Evolutionary conservation across 495 filamentous ascomycete species (phyloP).

Genomic region (Tuber borchii): DNA sequence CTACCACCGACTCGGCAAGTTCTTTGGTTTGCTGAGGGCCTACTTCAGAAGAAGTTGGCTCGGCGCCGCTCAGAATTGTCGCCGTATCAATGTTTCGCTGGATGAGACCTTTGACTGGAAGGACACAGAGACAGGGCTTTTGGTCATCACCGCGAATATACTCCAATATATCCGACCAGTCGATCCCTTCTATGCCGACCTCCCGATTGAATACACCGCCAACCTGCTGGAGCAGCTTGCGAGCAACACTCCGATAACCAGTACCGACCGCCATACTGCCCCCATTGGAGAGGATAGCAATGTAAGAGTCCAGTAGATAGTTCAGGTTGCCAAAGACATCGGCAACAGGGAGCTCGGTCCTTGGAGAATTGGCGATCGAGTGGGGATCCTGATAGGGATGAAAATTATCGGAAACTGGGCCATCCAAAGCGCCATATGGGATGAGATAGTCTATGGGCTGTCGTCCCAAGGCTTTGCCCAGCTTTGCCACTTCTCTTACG

Average conservation of each 20-base stretch:
- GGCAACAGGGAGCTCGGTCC: slow-evolving; percentile 33
- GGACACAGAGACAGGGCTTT: slow-evolving; percentile 53
- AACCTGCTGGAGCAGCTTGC: slow-evolving; percentile 81
- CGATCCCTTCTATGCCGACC: slow-evolving; percentile 77
- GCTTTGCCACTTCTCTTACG: slow-evolving; percentile 32
- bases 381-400: slow-evolving; percentile 36
- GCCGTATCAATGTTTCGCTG: slow-evolving; percentile 31
- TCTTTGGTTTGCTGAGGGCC: slow-evolving; percentile 31
- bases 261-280: slow-evolving; percentile 94
- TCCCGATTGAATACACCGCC: slow-evolving; percentile 91
- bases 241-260: slow-evolving; percentile 89
- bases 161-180: slow-evolving; percentile 95
- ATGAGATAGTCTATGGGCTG: slow-evolving; percentile 41
- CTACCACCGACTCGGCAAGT: slow-evolving; percentile 37
- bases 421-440: slow-evolving; percentile 37
- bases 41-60: slow-evolving; percentile 7
- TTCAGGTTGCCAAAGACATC: slow-evolving; percentile 49
- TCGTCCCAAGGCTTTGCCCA: slow-evolving; percentile 36
- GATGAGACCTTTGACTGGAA: slow-evolving; percentile 39
- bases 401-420: slow-evolving; percentile 38
- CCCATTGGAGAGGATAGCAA: slow-evolving; percentile 67
- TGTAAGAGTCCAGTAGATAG: slow-evolving; percentile 75
- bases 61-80: slow-evolving; percentile 23
- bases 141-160: slow-evolving; percentile 79
- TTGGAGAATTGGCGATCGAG: slow-evolving; percentile 18